Evolutionary conservation across 2,329 filamentous ascomycete genomes (phyloP), one percentile per base, ranked within the genome.

Genomic region (Colletotrichum endophyticum): DNA sequence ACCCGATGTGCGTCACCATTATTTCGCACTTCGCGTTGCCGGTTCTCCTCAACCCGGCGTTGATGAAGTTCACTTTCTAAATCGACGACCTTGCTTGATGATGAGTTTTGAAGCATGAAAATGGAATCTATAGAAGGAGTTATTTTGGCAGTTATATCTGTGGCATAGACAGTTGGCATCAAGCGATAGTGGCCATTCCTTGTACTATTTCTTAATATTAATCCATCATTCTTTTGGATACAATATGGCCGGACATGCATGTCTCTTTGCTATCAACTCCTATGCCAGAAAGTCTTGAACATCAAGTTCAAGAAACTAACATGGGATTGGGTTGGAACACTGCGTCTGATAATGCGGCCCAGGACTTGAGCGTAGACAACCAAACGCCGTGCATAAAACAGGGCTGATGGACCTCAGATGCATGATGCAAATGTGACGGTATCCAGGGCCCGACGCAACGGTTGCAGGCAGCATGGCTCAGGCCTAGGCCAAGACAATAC

Each of bases 61-160:
- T 93, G 84, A 93, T 94, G 91, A 87, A 89, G 81, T 92, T 92
- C 80, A 91, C 89, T 61, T 92, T 88, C 87, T 92, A 87, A 80
- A 5, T 2, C 12, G 19, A 19, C 15, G 8, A 11, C 30, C 19
- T 34, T 15, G 16, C 15, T 27, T 80, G 72, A 68, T 34, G 16
- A 25, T 36, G 19, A 62, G 32, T n/a, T 19, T 36, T 53, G 4
- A 13, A 30, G 28, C 15, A 57, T 44, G 70, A 57, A 69, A 49
- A 16, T 36, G 30, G 63, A 44, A 44, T 15, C 6, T 61, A 62
- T 70, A 74, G 70, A 76, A 13, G 71, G 74, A 64, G 70, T 73
- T 70, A 8, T 8, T 56, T 66, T 66, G 39, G 57, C 22, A 44
- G 22, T 2, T 3, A n/a, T 53, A 8, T 69, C 49, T 32, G 44